Evolutionary conservation across 495 filamentous ascomycete genomes (phyloP).

Genomic region (Penicillium verhagenii): DNA sequence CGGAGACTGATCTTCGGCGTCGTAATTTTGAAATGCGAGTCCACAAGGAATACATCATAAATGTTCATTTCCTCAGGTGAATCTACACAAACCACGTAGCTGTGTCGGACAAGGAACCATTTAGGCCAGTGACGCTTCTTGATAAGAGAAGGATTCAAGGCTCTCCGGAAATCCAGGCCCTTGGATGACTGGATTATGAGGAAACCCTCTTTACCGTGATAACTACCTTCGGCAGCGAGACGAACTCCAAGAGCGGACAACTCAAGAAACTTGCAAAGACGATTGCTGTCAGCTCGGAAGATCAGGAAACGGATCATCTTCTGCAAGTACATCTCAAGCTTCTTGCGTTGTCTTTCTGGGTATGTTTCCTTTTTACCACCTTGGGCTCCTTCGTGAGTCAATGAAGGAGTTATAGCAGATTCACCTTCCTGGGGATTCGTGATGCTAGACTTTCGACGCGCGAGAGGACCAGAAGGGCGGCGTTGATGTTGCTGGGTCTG

Average conservation of each 20-base stretch:
- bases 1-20: conserved; percentile 60
- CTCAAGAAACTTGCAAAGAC: conserved; percentile 94
- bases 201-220: conserved; percentile 96
- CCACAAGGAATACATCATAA: conserved; percentile 95
- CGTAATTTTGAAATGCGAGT: conserved; percentile 76
- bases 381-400: conserved; percentile 42
- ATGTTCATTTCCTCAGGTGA: conserved; percentile 98
- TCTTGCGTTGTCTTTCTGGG: conserved; percentile 72
- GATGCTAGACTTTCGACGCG: conserved; percentile 57
- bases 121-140: conserved; percentile 82
- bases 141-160: conserved; percentile 71
- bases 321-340: conserved; percentile 88
- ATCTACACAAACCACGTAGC: conserved; percentile 96
- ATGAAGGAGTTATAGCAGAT: conserved; percentile 37
- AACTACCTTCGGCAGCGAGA: conserved; percentile 90
- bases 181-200: conserved; percentile 88
- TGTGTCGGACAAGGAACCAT: conserved; percentile 98
- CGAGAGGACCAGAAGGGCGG: conserved; percentile 54
- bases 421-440: conserved; percentile 47
- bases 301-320: conserved; percentile 93
- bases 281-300: conserved; percentile 92
- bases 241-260: conserved; percentile 93
- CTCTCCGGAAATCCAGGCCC: conserved; percentile 82
- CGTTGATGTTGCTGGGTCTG: conserved; percentile 34
- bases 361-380: conserved; percentile 53